phyloP scores from a whole-genome alignment of 2,329 filamentous ascomycete genomes.

The Fonsecaea nubica region DNA sequence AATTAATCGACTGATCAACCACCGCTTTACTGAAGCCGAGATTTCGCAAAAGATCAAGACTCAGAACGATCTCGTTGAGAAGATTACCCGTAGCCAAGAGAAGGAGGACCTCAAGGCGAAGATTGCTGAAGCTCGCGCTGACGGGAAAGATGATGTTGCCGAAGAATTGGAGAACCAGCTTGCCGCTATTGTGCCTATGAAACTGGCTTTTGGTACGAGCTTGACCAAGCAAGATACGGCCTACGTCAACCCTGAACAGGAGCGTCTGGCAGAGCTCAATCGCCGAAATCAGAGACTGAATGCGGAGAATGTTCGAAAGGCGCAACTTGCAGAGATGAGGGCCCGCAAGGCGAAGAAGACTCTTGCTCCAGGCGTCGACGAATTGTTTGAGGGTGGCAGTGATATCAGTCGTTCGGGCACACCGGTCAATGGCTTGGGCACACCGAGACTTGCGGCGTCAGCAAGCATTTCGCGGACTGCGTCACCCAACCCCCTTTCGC shows the following conservation, averaged over 20 bases:
- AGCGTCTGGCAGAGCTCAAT: conserved; percentile 83
- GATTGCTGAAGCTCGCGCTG: conserved; percentile 69
- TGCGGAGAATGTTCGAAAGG: conserved; percentile 86
- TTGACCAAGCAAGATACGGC: conserved; percentile 63
- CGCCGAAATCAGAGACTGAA: conserved; percentile 82
- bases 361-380: conserved; percentile 47
- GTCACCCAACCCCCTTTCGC: conserved; percentile 38
- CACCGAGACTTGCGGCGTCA: conserved; percentile 51
- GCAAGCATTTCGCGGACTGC: conserved; percentile 45
- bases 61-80: conserved; percentile 70
- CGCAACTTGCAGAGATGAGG: conserved; percentile 80
- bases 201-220: conserved; percentile 74
- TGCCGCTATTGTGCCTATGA: conserved; percentile 58
- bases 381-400: conserved; percentile 55
- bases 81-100: conserved; percentile 67
- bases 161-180: conserved; percentile 58
- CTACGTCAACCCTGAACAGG: conserved; percentile 69
- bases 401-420: conserved; percentile 57
- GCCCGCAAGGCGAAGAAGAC: conserved; percentile 57
- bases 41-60: conserved; percentile 78
- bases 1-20: conserved; percentile 79
- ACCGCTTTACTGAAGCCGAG: conserved; percentile 81
- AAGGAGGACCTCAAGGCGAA: conserved; percentile 70
- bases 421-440: conserved; percentile 57
- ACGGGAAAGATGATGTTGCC: conserved; percentile 66